These are phyloP conservation scores for Penicillium robsamsonii DNA, from an alignment of 495 filamentous ascomycete genomes.

Conservation along the genomic window DNA sequence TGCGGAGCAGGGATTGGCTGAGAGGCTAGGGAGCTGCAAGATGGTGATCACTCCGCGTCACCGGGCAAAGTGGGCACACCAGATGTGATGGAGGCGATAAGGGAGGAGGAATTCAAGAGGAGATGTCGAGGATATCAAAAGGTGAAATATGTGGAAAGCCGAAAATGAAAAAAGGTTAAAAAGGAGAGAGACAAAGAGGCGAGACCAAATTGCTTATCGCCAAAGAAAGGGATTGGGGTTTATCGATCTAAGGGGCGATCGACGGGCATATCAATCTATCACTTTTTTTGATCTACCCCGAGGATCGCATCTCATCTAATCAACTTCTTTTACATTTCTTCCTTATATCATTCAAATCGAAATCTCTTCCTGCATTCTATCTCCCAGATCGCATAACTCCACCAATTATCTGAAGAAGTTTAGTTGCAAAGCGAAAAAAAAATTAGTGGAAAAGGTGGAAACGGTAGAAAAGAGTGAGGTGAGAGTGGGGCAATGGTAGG, in stretches of 20 bases:
- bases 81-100: slow-evolving; percentile 6
- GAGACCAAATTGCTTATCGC: slow-evolving; percentile 10
- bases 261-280: slow-evolving; percentile 31
- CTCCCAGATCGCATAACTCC: slow-evolving; percentile 40
- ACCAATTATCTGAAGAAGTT: slow-evolving; percentile 31
- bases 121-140: slow-evolving; percentile 6
- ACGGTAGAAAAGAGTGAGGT: slow-evolving; percentile 22
- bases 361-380: slow-evolving; percentile 15
- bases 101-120: not conserved
- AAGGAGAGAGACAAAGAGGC: slow-evolving; percentile 16
- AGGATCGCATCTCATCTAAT: slow-evolving; percentile 26
- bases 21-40: slow-evolving; percentile 27
- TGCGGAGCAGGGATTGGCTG: slow-evolving; percentile 16
- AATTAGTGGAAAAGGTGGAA: slow-evolving; percentile 20
- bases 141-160: not conserved
- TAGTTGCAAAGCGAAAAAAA: slow-evolving; percentile 23
- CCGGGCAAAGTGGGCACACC: slow-evolving; percentile 9
- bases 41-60: slow-evolving; percentile 22
- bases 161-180: slow-evolving; percentile 1
- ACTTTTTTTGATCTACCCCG: slow-evolving; percentile 24
- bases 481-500: slow-evolving; percentile 21
- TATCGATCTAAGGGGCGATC: slow-evolving; percentile 38
- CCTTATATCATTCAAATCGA: not conserved
- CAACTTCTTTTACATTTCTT: slow-evolving; percentile 10
- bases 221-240: slow-evolving; percentile 24